A percentile compares a stretch with the other conserved stretches of the same genome.
Evolutionary conservation across 1,139 yeast genomes (phyloP).

Genomic region (Suhomyces bokatorum): DNA sequence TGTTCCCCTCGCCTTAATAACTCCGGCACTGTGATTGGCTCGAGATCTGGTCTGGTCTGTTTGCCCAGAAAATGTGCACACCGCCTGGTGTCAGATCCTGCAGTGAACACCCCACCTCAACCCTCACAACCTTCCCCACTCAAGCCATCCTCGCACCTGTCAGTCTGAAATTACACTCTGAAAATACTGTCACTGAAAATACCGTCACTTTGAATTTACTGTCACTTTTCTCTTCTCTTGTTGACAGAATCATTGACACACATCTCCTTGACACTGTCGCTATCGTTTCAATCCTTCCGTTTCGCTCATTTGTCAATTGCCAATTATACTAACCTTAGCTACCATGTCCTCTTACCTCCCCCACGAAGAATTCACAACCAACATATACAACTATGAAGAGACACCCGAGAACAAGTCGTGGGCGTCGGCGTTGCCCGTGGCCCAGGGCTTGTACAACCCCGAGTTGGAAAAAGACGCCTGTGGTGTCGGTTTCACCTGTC

Average conservation of each 20-base stretch:
- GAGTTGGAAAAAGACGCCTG: constrained; percentile 95
- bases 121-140: too few species aligned
- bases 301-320: too few species aligned
- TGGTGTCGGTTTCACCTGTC: constrained; percentile 97
- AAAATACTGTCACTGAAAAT: background rate
- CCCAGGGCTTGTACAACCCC: constrained; percentile 91
- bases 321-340: constrained; percentile 7
- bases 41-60: background rate
- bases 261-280: too few species aligned
- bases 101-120: too few species aligned
- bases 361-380: constrained; percentile 41
- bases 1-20: constrained; percentile 8
- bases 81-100: too few species aligned
- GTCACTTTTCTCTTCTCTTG: background rate
- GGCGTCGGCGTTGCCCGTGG: constrained; percentile 86
- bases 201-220: background rate
- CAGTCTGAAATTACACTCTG: too few species aligned
- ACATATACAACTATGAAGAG: constrained; percentile 68
- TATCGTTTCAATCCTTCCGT: too few species aligned
- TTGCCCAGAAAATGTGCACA: constrained; percentile 3
- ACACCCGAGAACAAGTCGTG: constrained; percentile 80
- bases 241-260: too few species aligned
- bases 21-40: constrained; percentile 10
- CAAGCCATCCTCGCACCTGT: too few species aligned
- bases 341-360: constrained; percentile 36